Percentiles rank a stretch among this genome's conserved stretches.
Conservation (phyloP, 331 rosid species). For the Acacia concinna region DNA sequence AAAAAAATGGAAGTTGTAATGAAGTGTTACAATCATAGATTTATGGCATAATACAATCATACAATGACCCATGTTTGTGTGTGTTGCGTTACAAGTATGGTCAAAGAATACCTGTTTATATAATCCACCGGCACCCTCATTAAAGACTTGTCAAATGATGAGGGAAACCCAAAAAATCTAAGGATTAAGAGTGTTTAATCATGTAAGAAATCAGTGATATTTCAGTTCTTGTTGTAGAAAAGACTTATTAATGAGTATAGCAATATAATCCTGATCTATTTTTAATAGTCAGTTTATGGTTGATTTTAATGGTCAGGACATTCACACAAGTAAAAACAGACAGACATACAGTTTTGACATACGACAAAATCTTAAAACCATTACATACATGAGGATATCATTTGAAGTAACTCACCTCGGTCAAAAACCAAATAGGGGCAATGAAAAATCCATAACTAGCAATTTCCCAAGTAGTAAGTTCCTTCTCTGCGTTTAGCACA, state of each 20-base stretch:
- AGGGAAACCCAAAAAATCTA: not conserved
- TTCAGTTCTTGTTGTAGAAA: constrained; percentile 23
- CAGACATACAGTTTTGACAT: not conserved
- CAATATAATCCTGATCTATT: not conserved
- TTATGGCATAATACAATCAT: not conserved
- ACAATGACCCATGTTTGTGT: not conserved
- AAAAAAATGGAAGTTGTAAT: not conserved
- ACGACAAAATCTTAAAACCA: not conserved
- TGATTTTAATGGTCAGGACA: not conserved
- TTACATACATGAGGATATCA: not conserved
- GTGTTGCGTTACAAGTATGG: not conserved
- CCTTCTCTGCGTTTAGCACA: constrained; percentile 55
- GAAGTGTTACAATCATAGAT: not conserved
- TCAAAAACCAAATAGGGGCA: constrained; percentile 92
- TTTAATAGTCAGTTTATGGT: constrained; percentile 12
- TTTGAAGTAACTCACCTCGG: constrained; percentile 59
- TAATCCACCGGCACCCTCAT: not conserved
- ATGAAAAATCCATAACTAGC: constrained; percentile 80
- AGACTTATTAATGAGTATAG: not conserved
- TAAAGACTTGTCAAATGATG: not conserved
- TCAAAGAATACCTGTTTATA: not conserved
- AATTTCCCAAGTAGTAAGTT: constrained; percentile 60
- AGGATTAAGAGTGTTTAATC: not conserved
- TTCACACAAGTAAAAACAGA: not conserved
- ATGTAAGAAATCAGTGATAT: constrained; percentile 7